These are phyloP conservation scores for Moringa oleifera DNA, from an alignment of 345 rosid genomes.

Conservation along the genomic window DNA sequence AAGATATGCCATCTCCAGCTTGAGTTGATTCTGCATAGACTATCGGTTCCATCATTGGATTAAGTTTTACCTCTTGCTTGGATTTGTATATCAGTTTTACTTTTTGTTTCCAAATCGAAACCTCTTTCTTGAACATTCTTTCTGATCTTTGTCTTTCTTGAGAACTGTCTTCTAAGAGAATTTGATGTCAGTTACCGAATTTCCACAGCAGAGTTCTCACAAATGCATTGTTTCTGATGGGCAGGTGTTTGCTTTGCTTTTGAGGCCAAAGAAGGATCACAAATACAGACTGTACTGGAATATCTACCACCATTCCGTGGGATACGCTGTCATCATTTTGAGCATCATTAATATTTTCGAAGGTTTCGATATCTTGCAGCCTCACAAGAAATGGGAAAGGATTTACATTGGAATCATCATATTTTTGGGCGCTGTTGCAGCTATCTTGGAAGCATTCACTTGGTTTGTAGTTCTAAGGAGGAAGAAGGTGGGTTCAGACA, in stretches of 20 bases:
- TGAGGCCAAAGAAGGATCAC: conserved; percentile 88
- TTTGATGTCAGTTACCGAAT: no score
- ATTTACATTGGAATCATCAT: conserved; percentile 51
- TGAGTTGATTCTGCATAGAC: no score
- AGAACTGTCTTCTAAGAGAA: no score
- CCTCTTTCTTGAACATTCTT: no score
- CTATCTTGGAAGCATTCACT: conserved; percentile 57
- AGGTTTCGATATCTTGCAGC: conserved; percentile 62
- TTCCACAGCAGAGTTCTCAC: no score
- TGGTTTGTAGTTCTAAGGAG: conserved; percentile 67
- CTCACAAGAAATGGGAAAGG: conserved; percentile 50
- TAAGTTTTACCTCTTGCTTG: no score
- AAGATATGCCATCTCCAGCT: no score
- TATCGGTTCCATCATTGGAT: no score
- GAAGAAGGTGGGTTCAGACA: conserved; percentile 30
- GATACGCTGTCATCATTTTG: conserved; percentile 55
- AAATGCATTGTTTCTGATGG: no score
- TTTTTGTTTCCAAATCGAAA: no score
- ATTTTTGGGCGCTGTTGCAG: conserved; percentile 40
- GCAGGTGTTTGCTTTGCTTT: conserved; percentile 66
- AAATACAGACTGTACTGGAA: conserved; percentile 84
- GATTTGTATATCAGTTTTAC: no score
- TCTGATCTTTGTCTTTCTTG: no score
- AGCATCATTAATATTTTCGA: conserved; percentile 61
- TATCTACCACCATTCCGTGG: conserved; percentile 72